Evolutionary conservation across 73 alveolate species (phyloP).

Genomic region (Paramecium sexaurelia): DNA sequence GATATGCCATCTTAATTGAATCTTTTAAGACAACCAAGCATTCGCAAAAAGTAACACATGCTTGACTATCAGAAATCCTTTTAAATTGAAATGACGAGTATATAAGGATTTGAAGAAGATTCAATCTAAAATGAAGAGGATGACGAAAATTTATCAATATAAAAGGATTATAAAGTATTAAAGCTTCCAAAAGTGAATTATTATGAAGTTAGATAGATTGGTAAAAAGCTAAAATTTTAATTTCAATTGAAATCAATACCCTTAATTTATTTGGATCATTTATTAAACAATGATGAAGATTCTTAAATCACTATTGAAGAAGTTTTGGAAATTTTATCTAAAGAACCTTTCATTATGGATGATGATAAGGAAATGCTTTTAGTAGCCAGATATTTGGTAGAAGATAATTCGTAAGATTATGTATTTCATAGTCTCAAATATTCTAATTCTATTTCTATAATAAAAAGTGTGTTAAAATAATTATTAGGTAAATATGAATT

Average conservation of each 20-base stretch:
- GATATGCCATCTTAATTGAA: slow-evolving; percentile 12
- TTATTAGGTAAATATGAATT: slow-evolving; percentile 42
- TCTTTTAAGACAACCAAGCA: background rate
- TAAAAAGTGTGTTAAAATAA: slow-evolving; percentile 49
- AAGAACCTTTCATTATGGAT: slow-evolving; percentile 38
- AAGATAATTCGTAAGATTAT: slow-evolving; percentile 52
- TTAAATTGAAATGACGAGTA: background rate
- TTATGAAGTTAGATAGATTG: slow-evolving; percentile 14
- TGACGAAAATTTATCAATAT: background rate
- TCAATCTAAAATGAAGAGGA: background rate
- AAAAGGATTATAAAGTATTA: background rate
- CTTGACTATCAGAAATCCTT: background rate
- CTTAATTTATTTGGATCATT: background rate
- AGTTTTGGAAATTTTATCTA: background rate
- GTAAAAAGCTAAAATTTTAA: slow-evolving; percentile 31
- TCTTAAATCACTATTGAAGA: background rate
- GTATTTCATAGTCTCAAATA: background rate
- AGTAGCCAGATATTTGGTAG: slow-evolving; percentile 50
- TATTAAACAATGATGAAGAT: background rate
- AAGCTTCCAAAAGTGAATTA: slow-evolving; percentile 25
- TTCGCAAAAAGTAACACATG: background rate
- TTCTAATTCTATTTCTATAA: slow-evolving; percentile 18
- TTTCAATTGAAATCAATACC: slow-evolving; percentile 2
- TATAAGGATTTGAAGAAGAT: background rate
- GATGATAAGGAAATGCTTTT: background rate